Evolutionary conservation across 495 filamentous ascomycete species (phyloP).

Genomic region (Aspergillus diversus): DNA sequence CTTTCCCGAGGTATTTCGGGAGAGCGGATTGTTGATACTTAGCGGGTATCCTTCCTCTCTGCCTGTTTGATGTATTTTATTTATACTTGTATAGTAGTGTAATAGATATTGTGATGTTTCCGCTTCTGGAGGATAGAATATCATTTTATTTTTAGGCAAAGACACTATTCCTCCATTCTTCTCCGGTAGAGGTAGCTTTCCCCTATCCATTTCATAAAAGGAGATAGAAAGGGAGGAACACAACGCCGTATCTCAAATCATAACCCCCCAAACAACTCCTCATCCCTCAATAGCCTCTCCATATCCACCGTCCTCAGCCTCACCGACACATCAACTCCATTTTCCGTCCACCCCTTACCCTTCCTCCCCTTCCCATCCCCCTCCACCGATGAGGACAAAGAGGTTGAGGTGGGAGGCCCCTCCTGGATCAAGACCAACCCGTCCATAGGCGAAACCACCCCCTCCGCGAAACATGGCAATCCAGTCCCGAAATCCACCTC

Average conservation of each 20-base stretch:
- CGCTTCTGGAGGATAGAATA: too few relatives aligned
- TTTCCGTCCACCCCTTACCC: conserved; percentile 21
- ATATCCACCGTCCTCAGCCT: conserved; percentile 32
- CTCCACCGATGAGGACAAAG: neutral
- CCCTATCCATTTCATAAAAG: neutral
- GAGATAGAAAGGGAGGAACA: neutral
- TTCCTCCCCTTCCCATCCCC: neutral
- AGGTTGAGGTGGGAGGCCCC: conserved; percentile 17
- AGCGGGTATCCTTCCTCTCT: neutral
- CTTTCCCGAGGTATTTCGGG: conserved; percentile 90
- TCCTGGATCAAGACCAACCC: conserved; percentile 34
- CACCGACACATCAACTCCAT: conserved; percentile 35
- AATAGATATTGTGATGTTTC: neutral
- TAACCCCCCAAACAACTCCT: conserved; percentile 5
- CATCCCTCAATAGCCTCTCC: conserved; percentile 27
- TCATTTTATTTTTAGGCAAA: neutral
- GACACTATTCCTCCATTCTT: neutral
- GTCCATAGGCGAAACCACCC: conserved; percentile 30
- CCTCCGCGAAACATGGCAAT: conserved; percentile 30
- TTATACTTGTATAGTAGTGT: neutral
- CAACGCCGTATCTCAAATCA: neutral
- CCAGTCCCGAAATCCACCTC: conserved; percentile 34
- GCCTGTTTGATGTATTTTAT: too few relatives aligned
- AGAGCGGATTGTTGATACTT: conserved; percentile 77
- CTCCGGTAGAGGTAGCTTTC: neutral